A percentile compares a stretch with the other conserved stretches of the same genome.
These are phyloP conservation scores for Dictyostelium firmibasis DNA, from an alignment of 78 protist genomes.

Conservation along the genomic window DNA sequence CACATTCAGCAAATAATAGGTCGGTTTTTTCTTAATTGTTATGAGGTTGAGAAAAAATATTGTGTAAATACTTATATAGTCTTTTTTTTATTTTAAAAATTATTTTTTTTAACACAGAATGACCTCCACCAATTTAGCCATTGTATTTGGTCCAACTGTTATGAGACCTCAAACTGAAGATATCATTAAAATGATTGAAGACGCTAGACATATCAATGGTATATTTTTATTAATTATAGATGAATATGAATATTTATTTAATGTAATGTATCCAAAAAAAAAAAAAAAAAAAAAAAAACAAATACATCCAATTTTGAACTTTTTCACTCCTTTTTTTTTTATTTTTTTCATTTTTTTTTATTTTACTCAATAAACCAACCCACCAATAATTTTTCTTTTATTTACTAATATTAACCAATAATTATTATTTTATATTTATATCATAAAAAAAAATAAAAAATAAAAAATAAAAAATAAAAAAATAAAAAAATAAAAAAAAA, in stretches of 20 bases:
- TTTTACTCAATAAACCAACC: background rate
- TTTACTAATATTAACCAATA: background rate
- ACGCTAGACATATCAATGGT: constrained; percentile 74
- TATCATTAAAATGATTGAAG: constrained; percentile 67
- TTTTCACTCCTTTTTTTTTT: background rate
- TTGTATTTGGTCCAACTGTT: constrained; percentile 82
- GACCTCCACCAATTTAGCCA: constrained; percentile 80
- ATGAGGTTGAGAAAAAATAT: no score
- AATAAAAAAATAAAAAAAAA: background rate
- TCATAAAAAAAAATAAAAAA: no score
- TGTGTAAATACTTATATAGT: no score
- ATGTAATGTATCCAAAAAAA: background rate
- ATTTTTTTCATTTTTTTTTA: constrained; percentile 8
- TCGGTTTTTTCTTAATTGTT: no score
- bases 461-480: background rate
- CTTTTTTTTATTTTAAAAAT: background rate
- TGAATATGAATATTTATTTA: constrained; percentile 66
- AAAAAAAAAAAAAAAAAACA: background rate
- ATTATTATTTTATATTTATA: background rate
- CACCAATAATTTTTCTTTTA: background rate
- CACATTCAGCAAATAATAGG: constrained; percentile 28
- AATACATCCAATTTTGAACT: background rate
- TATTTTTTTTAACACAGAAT: background rate
- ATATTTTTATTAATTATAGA: constrained; percentile 61
- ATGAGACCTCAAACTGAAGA: constrained; percentile 77